phyloP scores from a whole-genome alignment of 176 grass and related monocot genomes.

The Oryza brachyantha region DNA sequence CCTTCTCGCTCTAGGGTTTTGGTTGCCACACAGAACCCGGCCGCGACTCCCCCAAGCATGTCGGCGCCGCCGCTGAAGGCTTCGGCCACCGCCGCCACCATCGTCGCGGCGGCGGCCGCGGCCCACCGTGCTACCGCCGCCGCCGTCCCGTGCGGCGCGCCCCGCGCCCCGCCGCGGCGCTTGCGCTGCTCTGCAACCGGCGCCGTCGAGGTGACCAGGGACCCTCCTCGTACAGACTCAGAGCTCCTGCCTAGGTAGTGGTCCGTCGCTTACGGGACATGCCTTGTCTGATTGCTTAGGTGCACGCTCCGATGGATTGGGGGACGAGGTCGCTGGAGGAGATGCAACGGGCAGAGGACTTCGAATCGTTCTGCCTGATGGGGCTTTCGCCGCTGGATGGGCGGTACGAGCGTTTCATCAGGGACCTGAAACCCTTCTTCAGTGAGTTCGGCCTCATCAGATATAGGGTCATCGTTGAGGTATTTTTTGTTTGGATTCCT shows the following conservation, averaged over 20 bases:
- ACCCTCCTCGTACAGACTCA: not conserved
- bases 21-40: not conserved
- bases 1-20: constrained; percentile 34
- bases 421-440: constrained; percentile 74
- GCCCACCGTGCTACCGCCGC: not conserved
- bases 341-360: constrained; percentile 18
- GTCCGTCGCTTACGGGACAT: not conserved
- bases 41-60: constrained; percentile 13
- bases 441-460: constrained; percentile 93
- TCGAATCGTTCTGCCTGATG: constrained; percentile 57
- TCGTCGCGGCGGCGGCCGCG: not conserved
- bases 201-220: constrained; percentile 5
- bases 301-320: constrained; percentile 27
- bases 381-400: constrained; percentile 86
- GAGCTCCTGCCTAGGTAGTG: not conserved
- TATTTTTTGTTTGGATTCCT: constrained; percentile 8
- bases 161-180: not conserved
- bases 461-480: constrained; percentile 85
- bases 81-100: constrained; percentile 9
- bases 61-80: constrained; percentile 30
- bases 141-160: not conserved
- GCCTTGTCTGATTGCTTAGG: constrained; percentile 25
- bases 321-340: constrained; percentile 32
- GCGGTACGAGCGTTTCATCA: constrained; percentile 49
- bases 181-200: constrained; percentile 18